Evolutionary conservation across 768 basidiomycete species (phyloP), one percentile per base, ranked within the genome.

Genomic region (Pluteus cervinus): DNA sequence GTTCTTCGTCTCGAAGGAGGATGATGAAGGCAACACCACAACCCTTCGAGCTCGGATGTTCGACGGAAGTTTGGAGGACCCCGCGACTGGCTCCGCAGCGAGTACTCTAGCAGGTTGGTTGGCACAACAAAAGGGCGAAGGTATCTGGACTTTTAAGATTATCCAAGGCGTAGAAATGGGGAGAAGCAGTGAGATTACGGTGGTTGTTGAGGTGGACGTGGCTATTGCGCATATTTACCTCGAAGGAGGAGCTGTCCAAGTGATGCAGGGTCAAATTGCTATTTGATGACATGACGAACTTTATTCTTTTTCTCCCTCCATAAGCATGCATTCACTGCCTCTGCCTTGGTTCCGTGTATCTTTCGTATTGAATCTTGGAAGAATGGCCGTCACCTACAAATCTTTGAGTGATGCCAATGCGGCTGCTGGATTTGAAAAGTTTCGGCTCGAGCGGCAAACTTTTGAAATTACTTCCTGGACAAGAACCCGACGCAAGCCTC

Each of bases 81-180:
- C 69, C 2, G 70, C 67, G 4, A 71, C 69, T 17, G 69, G 70
- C 1, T 66, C 66, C 0, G 70, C 69, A 7, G 68, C 67, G 8
- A 63, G 63, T 22, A 64, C 69, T 22, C 53, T 72, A 9, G 60
- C 50, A 6, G 67, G 66, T 24, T 68, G 58, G 54, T 50, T 71
- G 22, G 67, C 53, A 5, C 49, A 46, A 41, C 52, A 50, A 30
- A 62, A 56, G 17, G 66, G 66, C 2, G 45, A 45, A 4, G 66
- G 67, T 1, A 51, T 29, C n/a, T 66, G 62, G 51, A 49, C 29
- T 37, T 51, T 68, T 32, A 47, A 61, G 6, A 56, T 72, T 37
- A 39, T 63, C 6, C 70, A 71, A 41, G 69, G 70, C 0, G 61
- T 69, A 1, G 69, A 72, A 43, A 69, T 72, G 57, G 69, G 69